Conservation (phyloP, 2,329 filamentous ascomycete species). For the Pseudopithomyces maydicus region DNA sequence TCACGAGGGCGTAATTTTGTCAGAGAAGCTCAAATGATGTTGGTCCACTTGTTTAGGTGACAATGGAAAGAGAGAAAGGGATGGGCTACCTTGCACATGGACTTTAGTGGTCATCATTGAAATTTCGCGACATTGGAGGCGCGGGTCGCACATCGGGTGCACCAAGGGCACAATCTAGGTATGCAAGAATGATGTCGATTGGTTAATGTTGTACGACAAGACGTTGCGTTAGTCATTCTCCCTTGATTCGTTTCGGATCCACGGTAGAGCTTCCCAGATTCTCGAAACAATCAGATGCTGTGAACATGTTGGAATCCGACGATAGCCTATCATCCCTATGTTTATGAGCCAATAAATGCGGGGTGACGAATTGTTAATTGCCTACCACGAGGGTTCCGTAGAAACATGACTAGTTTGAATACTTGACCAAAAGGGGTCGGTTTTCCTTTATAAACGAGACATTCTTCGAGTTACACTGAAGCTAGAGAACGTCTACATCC, state of each 20-base stretch:
- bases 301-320: too few relatives aligned
- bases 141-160: not conserved
- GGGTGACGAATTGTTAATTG: too few relatives aligned
- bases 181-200: conserved; percentile 1
- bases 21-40: not conserved
- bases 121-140: not conserved
- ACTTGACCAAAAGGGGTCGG: too few relatives aligned
- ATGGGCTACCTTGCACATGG: conserved; percentile 2
- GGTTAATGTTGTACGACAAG: not conserved
- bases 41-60: conserved; percentile 5
- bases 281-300: too few relatives aligned
- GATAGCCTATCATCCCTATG: too few relatives aligned
- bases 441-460: too few relatives aligned
- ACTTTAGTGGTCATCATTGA: not conserved
- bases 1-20: conserved; percentile 3
- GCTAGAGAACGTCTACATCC: not conserved
- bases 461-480: not conserved
- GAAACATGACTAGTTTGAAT: too few relatives aligned
- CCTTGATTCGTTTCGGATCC: too few relatives aligned
- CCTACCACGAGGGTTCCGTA: too few relatives aligned
- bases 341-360: too few relatives aligned
- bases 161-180: not conserved
- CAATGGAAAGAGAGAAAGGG: conserved; percentile 3
- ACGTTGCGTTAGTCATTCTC: not conserved
- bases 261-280: too few relatives aligned